Base-by-base conservation (phyloP, 2,329 filamentous ascomycete genomes). In the Macrophomina tecta region DNA sequence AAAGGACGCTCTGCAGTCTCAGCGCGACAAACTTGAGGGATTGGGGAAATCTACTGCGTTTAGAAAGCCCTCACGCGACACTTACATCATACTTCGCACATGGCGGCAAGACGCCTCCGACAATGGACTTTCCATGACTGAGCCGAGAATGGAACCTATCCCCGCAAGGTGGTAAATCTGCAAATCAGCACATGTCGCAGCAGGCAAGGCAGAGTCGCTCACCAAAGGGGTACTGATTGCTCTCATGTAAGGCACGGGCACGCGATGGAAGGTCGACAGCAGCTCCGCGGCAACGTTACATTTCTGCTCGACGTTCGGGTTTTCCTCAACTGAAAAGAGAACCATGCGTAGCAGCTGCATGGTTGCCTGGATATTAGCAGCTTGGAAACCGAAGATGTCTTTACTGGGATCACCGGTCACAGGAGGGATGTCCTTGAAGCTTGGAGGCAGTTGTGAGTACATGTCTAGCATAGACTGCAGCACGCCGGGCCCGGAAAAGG, bases 361-460 rank as follows among this genome's bases (percentile, higher is more conserved):
- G 0, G 83, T 85, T 0, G 82, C 82, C 60, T 81, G 78, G 18
- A 85, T 84, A 69, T 84, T 84, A 30, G 83, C 83, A 4, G 82
- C 81, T 69, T 85, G 83, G 40, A 84, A 85, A 1, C 81, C 79
- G 67, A 79, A 81, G 4, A 81, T 73, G 65, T 83, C 80, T 28
- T 78, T 75, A 3, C 68, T 67, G 16, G 68, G 69, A 61, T 81
- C 77, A 69, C 71, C 75, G 66, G 79, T 76, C 38, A 70, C 68
- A 1, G 64, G 51, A 1, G 68, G 71, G 49, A 67, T 72, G 30
- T 73, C 68, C 55, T 75, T 75, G 72, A 80, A 78, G 7, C 69
- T 67, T 1, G 64, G 67, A 14, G 76, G 76, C 28, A 77, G 61
- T 23, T 68, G 60, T 48, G 73, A 68, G 69, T 77, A 78, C 51